Evolutionary conservation across 2,329 filamentous ascomycete species (phyloP).

Genomic region (Cercospora beticola): DNA sequence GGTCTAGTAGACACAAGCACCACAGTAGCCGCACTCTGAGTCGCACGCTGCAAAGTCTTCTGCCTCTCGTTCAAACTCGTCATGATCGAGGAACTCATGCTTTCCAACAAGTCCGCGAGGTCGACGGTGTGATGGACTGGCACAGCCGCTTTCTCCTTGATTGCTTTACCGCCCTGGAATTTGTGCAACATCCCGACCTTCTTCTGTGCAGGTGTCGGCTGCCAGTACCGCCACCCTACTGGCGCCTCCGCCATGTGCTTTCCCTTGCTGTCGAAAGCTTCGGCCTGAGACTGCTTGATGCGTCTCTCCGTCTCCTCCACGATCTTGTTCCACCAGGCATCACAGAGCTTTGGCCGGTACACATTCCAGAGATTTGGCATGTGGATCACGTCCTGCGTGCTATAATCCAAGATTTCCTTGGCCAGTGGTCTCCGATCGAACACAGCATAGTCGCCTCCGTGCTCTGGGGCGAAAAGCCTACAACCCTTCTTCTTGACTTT

Average conservation of each 20-base stretch:
- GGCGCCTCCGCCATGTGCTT: background rate
- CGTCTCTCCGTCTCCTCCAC: conserved; percentile 2
- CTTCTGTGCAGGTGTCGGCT: background rate
- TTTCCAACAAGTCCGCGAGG: background rate
- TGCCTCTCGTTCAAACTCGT: background rate
- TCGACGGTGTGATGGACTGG: background rate
- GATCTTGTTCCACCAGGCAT: conserved; percentile 19
- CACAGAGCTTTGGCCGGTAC: conserved; percentile 33
- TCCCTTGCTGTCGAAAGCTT: background rate
- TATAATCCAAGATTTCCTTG: conserved; percentile 46
- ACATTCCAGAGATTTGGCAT: conserved; percentile 38
- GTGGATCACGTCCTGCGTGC: conserved; percentile 47
- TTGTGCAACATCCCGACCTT: background rate
- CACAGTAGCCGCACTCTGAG: background rate
- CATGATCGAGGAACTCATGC: background rate
- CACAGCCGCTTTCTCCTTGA: background rate
- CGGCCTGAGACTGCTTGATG: background rate
- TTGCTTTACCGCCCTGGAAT: background rate
- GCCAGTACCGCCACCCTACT: background rate
- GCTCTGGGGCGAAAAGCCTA: conserved; percentile 44
- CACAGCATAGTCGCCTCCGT: conserved; percentile 49
- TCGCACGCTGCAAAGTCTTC: background rate
- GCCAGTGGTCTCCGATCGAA: conserved; percentile 51
- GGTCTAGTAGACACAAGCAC: background rate
- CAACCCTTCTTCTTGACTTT: conserved; percentile 41